A percentile compares a stretch with the other conserved stretches of the same genome.
phyloP scores from a whole-genome alignment of 495 filamentous ascomycete species.

The Penicillium steckii region DNA sequence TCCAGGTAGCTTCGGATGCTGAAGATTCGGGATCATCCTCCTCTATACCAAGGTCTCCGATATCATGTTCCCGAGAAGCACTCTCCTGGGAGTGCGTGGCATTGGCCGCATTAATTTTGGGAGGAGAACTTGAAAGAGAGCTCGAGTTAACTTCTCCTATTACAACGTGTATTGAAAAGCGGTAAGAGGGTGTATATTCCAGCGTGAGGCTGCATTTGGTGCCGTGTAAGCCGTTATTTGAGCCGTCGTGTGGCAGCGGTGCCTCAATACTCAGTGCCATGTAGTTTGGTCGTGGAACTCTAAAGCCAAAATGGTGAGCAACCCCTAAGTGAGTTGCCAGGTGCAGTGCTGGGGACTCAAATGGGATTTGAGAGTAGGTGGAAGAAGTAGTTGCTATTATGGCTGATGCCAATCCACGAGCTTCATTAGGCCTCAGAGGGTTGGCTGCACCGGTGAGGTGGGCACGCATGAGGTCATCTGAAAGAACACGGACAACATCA shows the following conservation, averaged over 20 bases:
- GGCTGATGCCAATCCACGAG: conserved; percentile 29
- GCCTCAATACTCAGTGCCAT: conserved; percentile 25
- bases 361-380: conserved; percentile 30
- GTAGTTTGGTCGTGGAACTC: conserved; percentile 19
- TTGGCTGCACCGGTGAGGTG: conserved; percentile 26
- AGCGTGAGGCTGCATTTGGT: conserved; percentile 28
- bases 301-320: conserved; percentile 36
- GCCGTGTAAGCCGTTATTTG: neutral
- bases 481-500: conserved; percentile 36
- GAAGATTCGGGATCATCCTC: conserved; percentile 25
- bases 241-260: neutral
- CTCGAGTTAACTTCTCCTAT: conserved; percentile 27
- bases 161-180: conserved; percentile 31
- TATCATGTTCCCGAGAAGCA: conserved; percentile 13
- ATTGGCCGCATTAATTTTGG: conserved; percentile 3
- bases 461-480: conserved; percentile 32
- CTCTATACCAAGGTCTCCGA: conserved; percentile 33
- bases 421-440: conserved; percentile 32
- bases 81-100: conserved; percentile 12
- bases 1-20: conserved; percentile 39
- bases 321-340: conserved; percentile 40
- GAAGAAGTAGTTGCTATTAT: conserved; percentile 32
- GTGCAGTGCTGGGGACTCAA: conserved; percentile 18
- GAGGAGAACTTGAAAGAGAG: conserved; percentile 1
- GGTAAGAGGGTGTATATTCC: conserved; percentile 30